Evolutionary conservation across 2,329 filamentous ascomycete species (phyloP), one percentile per base, ranked within the genome.

Genomic region (Colletotrichum sp.): DNA sequence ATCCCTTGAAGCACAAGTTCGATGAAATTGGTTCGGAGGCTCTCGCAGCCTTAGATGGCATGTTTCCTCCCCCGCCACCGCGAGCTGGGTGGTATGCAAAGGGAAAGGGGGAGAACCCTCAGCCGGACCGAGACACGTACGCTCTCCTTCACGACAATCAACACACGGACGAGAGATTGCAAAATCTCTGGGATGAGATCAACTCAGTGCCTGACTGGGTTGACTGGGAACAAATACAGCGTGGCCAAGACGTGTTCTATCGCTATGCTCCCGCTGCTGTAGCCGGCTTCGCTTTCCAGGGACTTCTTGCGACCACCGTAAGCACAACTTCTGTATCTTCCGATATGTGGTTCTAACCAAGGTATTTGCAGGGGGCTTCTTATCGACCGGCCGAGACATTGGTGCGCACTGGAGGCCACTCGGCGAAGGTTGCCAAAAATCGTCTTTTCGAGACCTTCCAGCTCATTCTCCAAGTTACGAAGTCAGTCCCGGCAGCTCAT

Each of bases 221-320:
- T 1, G 89, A 93, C 77, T 93, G 92, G 92, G 87, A 86, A 3
- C 91, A 93, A 79, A 91, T 93, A 39, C 84, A 86, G 68, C 85
- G 92, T 78, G 92, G 91, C 0, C 92, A 93, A 79, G 89, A 93
- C 39, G 77, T 81, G 39, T 82, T 93, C 92, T 93, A 93, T 80
- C 87, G 92, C 13, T 93, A 93, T 79, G 91, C 90, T 5, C 88
- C 89, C 0, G 89, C 89, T 4, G 89, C 91, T 2, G 88, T 93
- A 61, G 92, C 89, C 12, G 91, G 81, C 2, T 78, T 82, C 18
- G 78, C 80, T 32, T 78, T 81, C 30, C 84, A 85, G 56, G 84
- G 83, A 6, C 83, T 86, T 18, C 70, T 86, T 3, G 85, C 81
- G 79, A 85, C 90, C 86, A 90, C 68, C 84, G 89, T 67, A 85